Evolutionary conservation across 2,329 filamentous ascomycete genomes (phyloP).

Genomic region (Chaetomium sp.): DNA sequence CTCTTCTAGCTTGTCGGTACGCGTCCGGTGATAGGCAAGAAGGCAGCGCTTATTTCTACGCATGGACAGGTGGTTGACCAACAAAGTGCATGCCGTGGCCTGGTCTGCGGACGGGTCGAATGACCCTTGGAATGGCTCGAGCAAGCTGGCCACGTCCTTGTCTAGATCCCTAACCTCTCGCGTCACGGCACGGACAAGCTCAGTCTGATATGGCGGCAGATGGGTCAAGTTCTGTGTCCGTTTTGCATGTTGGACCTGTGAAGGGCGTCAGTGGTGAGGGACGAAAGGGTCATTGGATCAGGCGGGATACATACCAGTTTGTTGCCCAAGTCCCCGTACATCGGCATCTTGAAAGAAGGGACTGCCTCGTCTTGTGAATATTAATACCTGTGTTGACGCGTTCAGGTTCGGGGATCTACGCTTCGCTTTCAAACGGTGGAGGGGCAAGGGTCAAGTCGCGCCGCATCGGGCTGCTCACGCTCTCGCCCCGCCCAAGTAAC

Average conservation of each 20-base stretch:
- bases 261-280: conserved; percentile 26
- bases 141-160: conserved; percentile 75
- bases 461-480: conserved; percentile 5
- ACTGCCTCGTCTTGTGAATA: not conserved
- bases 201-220: conserved; percentile 88
- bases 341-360: conserved; percentile 43
- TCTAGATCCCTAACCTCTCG: conserved; percentile 93
- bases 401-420: not conserved
- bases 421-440: not conserved
- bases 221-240: conserved; percentile 83
- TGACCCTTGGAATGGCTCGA: conserved; percentile 79
- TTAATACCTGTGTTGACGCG: not conserved
- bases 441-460: conserved; percentile 6
- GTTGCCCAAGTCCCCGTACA: conserved; percentile 87
- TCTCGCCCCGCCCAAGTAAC: not conserved
- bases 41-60: conserved; percentile 94
- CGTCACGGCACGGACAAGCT: conserved; percentile 82
- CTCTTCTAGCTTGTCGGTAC: conserved; percentile 88
- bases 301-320: conserved; percentile 65
- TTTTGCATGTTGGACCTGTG: conserved; percentile 91
- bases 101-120: conserved; percentile 86
- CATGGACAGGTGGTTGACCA: conserved; percentile 95
- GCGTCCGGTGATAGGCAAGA: conserved; percentile 87
- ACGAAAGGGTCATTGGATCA: not conserved
- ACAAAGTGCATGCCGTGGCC: conserved; percentile 80